Evolutionary conservation across 148 eudicot genomes (phyloP).

Genomic region (Pharnaceum exiguum): DNA sequence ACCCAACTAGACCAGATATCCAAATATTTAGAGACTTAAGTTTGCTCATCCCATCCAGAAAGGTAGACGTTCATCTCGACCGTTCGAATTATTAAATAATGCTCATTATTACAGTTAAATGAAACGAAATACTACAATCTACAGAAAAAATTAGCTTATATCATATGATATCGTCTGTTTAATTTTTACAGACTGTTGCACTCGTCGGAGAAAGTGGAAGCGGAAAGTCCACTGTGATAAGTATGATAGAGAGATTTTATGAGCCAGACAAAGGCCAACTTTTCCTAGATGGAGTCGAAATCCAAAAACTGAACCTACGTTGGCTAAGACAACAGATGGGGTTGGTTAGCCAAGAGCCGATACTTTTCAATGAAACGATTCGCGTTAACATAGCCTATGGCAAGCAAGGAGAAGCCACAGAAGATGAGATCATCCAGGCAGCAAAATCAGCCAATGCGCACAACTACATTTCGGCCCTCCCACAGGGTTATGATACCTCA

Average conservation of each 20-base stretch:
- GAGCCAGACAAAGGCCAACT: constrained; percentile 57
- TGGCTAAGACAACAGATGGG: constrained; percentile 95
- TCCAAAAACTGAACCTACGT: constrained; percentile 43
- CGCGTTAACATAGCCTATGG: constrained; percentile 78
- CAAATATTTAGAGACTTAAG: constrained; percentile 70
- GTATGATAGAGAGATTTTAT: constrained; percentile 75
- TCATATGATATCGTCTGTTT: neutral
- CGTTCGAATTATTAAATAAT: no score
- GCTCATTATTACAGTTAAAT: no score
- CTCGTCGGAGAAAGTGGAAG: constrained; percentile 90
- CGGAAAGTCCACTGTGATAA: constrained; percentile 75
- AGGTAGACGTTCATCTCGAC: constrained; percentile 29
- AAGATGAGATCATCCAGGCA: constrained; percentile 63
- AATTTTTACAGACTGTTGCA: constrained; percentile 53
- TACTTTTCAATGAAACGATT: constrained; percentile 75
- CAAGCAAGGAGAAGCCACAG: constrained; percentile 43
- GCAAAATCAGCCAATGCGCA: constrained; percentile 70
- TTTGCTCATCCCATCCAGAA: constrained; percentile 66
- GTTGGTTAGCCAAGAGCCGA: constrained; percentile 78
- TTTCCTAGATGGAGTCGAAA: constrained; percentile 50
- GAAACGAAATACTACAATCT: neutral
- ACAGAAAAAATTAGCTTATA: neutral
- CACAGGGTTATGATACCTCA: constrained; percentile 62
- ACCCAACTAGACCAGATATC: constrained; percentile 71
- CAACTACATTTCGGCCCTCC: constrained; percentile 62